phyloP scores from a whole-genome alignment of 768 basidiomycete genomes.

The Panus rudis region DNA sequence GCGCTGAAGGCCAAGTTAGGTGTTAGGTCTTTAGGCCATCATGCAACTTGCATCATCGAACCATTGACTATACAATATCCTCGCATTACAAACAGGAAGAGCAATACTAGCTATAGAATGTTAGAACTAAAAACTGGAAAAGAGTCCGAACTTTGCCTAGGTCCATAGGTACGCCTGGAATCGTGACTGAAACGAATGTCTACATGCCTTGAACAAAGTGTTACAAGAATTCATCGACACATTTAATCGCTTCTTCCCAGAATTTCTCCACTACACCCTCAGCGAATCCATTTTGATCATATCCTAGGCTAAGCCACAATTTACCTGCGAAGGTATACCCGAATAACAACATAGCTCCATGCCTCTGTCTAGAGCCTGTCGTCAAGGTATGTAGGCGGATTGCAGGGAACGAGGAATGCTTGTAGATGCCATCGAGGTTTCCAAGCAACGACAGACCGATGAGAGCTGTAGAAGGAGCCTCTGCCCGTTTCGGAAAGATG shows the following conservation, averaged over 20 bases:
- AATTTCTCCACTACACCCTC: constrained; percentile 52
- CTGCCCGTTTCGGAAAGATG: constrained; percentile 23
- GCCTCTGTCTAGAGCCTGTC: constrained; percentile 77
- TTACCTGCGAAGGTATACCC: constrained; percentile 70
- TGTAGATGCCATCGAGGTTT: constrained; percentile 77
- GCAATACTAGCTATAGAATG: no score
- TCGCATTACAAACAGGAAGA: no score
- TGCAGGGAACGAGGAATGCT: constrained; percentile 48
- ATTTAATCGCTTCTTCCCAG: constrained; percentile 53
- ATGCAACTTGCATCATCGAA: no score
- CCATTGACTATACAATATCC: no score
- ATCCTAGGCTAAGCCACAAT: constrained; percentile 75
- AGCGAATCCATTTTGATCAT: constrained; percentile 73
- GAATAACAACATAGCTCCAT: constrained; percentile 76
- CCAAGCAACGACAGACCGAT: constrained; percentile 81
- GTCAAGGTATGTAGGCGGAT: constrained; percentile 67
- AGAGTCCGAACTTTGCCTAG: no score
- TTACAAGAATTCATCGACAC: constrained; percentile 54
- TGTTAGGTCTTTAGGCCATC: no score
- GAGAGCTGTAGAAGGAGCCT: constrained; percentile 52
- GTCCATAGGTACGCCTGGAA: no score
- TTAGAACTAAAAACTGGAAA: no score
- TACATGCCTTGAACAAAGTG: constrained; percentile 1
- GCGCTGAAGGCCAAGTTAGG: no score
- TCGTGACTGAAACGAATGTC: neutral